Base-by-base conservation (phyloP, 164 flowering plant species). In the Akebia trifoliata region DNA sequence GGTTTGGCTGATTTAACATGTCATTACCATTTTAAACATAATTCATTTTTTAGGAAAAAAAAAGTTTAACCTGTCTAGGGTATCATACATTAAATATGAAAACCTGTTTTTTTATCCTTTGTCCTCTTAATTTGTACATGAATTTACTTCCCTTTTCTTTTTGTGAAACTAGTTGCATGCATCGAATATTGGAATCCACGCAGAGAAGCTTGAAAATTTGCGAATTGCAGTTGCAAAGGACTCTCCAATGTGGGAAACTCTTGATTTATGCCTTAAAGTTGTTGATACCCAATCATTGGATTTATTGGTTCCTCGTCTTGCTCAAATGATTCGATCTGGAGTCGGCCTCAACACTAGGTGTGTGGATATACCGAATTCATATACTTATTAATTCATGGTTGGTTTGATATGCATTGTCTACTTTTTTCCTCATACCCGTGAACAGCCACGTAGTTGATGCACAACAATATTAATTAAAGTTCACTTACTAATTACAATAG, bases 171-270 rank as follows among this genome's bases (percentile, higher is more conserved):
- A 93, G 99, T 62, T 86, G 82, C 99, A 93, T 72, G 96, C 97
- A 32, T 85, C 68, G 57, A 93, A 83, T 64, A 77, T 64, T 67
- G 97, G 99, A 47, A 78, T 90, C 69, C 83, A 90, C 47, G 66
- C 84, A 28, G 99, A 93, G 59, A 93, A 87, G 75, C 97, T 93
- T 65, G 99, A 93, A 64, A 90, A 71, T 69, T 71, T 93, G 67
- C 87, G 99, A 38, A 77, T 93, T 67, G 81, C 99, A 49, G 85
- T 86, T 64, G 88, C 99, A 43, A 93, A 83, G 73, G 83, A 94
- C 60, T 93, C 99, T 69, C 87, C 97, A 31, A 90, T 93, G 99
- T 93, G 99, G 99, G 99, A 90, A 76, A 93, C 99, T 63, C 96
- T 93, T 50, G 97, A 93, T 54, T 63, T 75, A 9, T 93, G 97